Evolutionary conservation across 805 yeast species (phyloP).

Genomic region (Zygoascus biomembranicola): DNA sequence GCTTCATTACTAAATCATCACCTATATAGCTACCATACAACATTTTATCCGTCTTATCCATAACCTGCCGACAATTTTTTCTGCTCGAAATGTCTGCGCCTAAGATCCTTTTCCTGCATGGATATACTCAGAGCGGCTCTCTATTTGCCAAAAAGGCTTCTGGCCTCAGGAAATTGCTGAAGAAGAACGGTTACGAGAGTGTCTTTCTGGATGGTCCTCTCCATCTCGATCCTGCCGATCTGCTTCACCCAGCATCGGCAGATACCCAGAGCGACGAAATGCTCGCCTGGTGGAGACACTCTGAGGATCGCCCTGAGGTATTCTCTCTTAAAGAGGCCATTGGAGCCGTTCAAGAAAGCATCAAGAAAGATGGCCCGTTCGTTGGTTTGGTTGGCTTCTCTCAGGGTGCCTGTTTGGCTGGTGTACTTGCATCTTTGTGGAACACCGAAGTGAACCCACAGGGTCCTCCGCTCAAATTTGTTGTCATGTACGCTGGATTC

Average conservation of each 20-base stretch:
- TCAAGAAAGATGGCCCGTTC: conserved; percentile 67
- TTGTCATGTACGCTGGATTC: conserved; percentile 66
- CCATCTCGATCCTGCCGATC: conserved; percentile 53
- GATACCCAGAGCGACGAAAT: conserved; percentile 41
- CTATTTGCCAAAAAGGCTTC: conserved; percentile 83
- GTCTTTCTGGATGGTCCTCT: conserved; percentile 77
- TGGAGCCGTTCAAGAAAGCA: conserved; percentile 43
- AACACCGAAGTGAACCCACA: conserved; percentile 42
- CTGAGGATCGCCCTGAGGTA: conserved; percentile 28
- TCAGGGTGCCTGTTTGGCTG: conserved; percentile 88
- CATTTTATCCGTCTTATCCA: no score
- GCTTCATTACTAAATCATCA: neutral
- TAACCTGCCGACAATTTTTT: neutral
- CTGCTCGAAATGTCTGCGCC: neutral
- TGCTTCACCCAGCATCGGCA: conserved; percentile 47
- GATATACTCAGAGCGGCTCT: conserved; percentile 63
- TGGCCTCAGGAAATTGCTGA: conserved; percentile 72
- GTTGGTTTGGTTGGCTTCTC: conserved; percentile 87
- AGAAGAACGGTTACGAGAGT: conserved; percentile 57
- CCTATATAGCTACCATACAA: neutral
- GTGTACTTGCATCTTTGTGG: conserved; percentile 56
- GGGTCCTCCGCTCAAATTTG: conserved; percentile 50
- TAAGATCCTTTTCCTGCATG: conserved; percentile 80
- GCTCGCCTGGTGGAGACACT: conserved; percentile 66
- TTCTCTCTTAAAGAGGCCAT: conserved; percentile 35